Percentiles rank a stretch among this genome's conserved stretches.
These are phyloP conservation scores for Conoideocrella luteorostrata DNA, from an alignment of 2,329 filamentous ascomycete species.

Conservation along the genomic window DNA sequence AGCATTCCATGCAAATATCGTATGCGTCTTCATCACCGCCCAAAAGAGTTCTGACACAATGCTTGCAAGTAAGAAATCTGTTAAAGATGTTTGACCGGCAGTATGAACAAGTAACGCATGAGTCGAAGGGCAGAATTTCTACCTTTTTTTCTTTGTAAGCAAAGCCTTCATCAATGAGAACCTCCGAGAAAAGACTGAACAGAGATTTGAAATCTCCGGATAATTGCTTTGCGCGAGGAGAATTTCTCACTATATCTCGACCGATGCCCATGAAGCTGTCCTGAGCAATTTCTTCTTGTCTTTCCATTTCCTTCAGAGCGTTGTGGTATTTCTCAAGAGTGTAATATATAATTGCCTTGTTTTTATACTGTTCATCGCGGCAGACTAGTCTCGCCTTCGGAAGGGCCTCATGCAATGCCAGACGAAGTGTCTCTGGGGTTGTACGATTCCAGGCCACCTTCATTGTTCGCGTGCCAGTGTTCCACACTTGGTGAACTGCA, in stretches of 20 bases:
- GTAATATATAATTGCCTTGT: conserved; percentile 91
- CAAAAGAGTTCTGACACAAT: conserved; percentile 63
- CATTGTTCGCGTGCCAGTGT: conserved; percentile 89
- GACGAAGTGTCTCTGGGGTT: conserved; percentile 81
- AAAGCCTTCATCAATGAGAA: conserved; percentile 84
- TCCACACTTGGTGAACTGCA: conserved; percentile 97
- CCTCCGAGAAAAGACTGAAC: conserved; percentile 68
- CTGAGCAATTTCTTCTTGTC: conserved; percentile 37
- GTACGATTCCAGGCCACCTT: conserved; percentile 98
- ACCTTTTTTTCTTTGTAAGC: conserved; percentile 62
- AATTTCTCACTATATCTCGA: conserved; percentile 36
- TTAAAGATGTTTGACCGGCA: conserved; percentile 97
- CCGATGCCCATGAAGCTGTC: conserved; percentile 43
- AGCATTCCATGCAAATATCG: conserved; percentile 97
- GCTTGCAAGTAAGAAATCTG: conserved; percentile 85
- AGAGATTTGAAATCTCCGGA: conserved; percentile 76
- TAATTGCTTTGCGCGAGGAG: conserved; percentile 57
- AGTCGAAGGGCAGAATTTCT: conserved; percentile 77
- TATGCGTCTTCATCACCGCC: conserved; percentile 76
- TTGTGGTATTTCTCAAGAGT: conserved; percentile 72
- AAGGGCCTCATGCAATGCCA: conserved; percentile 80
- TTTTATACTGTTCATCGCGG: conserved; percentile 97
- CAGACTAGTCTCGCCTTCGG: conserved; percentile 87
- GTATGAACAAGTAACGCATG: conserved; percentile 91
- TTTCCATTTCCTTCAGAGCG: conserved; percentile 50